Percentiles rank a stretch among this genome's conserved stretches.
These are phyloP conservation scores for Nemania sp. DNA, from an alignment of 2,329 filamentous ascomycete genomes.

Conservation along the genomic window DNA sequence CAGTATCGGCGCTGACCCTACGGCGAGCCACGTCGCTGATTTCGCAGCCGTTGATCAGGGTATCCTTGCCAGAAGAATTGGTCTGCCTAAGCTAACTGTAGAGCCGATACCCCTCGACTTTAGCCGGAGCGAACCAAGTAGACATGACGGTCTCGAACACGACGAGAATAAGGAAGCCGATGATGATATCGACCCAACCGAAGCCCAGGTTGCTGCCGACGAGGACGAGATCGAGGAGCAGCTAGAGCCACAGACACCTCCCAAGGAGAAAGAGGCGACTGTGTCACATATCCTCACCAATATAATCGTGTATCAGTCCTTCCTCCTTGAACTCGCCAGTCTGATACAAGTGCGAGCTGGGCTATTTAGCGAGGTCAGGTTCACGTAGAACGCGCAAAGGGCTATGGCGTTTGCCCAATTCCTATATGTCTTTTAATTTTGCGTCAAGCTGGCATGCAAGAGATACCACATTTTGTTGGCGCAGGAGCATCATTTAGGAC, in stretches of 20 bases:
- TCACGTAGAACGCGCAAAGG: slow-evolving; percentile 43
- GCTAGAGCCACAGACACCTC: slow-evolving; percentile 32
- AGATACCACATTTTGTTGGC: slow-evolving; percentile 13
- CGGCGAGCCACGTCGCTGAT: slow-evolving; percentile 58
- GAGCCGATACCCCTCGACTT: slow-evolving; percentile 54
- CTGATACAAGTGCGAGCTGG: slow-evolving; percentile 74
- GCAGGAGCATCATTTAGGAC: not conserved
- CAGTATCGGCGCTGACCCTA: slow-evolving; percentile 39
- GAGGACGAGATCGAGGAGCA: slow-evolving; percentile 35
- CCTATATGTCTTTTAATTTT: no score
- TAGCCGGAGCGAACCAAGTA: slow-evolving; percentile 38
- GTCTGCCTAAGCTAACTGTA: slow-evolving; percentile 48
- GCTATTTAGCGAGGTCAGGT: slow-evolving; percentile 75
- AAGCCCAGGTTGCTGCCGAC: slow-evolving; percentile 33
- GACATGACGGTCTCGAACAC: slow-evolving; percentile 31
- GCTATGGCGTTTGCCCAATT: no score
- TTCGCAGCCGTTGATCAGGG: slow-evolving; percentile 68
- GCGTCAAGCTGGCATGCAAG: slow-evolving; percentile 1
- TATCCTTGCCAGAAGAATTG: slow-evolving; percentile 59
- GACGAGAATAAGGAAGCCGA: slow-evolving; percentile 34
- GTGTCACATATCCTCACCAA: slow-evolving; percentile 81
- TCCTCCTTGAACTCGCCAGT: slow-evolving; percentile 75
- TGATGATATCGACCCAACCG: slow-evolving; percentile 32
- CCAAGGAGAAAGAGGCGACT: slow-evolving; percentile 56
- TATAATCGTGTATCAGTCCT: slow-evolving; percentile 77